Evolutionary conservation across 2,329 filamentous ascomycete genomes (phyloP).

Genomic region (Hypomyces rosellus): DNA sequence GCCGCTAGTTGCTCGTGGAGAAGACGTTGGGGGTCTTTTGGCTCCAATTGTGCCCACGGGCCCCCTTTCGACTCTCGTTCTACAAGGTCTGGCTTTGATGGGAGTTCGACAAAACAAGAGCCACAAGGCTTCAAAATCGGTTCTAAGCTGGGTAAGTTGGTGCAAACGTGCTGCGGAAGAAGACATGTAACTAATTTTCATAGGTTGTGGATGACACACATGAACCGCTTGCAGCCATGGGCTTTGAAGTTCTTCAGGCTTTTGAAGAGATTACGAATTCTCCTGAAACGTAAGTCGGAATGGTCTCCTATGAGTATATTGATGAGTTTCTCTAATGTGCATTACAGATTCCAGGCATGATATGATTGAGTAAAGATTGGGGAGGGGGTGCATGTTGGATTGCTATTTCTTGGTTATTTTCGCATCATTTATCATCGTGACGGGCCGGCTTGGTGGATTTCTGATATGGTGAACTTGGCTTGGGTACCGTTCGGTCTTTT

Average conservation of each 20-base stretch:
- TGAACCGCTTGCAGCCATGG: constrained; percentile 71
- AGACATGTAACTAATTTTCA: constrained; percentile 13
- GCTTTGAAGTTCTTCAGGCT: constrained; percentile 69
- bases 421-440: no score
- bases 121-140: constrained; percentile 64
- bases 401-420: no score
- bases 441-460: no score
- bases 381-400: no score
- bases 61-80: constrained; percentile 60
- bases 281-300: constrained; percentile 39
- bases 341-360: background rate
- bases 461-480: no score
- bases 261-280: constrained; percentile 76
- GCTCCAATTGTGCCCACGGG: constrained; percentile 69
- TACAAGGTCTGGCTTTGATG: constrained; percentile 73
- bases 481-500: no score
- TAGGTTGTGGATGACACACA: constrained; percentile 64
- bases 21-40: constrained; percentile 66
- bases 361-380: background rate
- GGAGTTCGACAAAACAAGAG: constrained; percentile 77
- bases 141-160: constrained; percentile 71
- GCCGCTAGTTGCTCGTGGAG: constrained; percentile 53
- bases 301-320: background rate
- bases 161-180: background rate
- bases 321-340: no score